Evolutionary conservation across 2,329 filamentous ascomycete species (phyloP).

Genomic region (Fonsecaea pugnacius): DNA sequence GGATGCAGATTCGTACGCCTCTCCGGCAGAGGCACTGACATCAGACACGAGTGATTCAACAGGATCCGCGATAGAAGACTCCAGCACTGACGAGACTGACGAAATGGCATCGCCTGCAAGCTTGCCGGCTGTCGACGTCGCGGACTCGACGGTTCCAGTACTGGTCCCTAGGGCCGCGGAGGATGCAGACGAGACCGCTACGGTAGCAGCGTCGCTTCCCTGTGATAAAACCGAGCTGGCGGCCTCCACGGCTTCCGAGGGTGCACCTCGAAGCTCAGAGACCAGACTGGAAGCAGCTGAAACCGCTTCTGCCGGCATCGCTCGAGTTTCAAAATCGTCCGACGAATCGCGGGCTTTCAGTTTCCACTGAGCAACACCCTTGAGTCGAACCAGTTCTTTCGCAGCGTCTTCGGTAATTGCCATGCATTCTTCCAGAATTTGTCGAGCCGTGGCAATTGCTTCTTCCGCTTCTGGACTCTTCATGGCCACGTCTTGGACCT

Average conservation of each 20-base stretch:
- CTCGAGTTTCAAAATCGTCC: constrained; percentile 76
- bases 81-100: constrained; percentile 22
- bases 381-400: constrained; percentile 76
- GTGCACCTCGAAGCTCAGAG: constrained; percentile 34
- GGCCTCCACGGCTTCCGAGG: constrained; percentile 37
- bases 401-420: constrained; percentile 75
- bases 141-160: constrained; percentile 44
- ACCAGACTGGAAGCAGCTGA: constrained; percentile 40
- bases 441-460: constrained; percentile 69
- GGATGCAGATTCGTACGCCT: constrained; percentile 26
- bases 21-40: constrained; percentile 39
- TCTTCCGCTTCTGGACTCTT: constrained; percentile 71
- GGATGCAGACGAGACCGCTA: constrained; percentile 29
- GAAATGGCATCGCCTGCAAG: constrained; percentile 31
- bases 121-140: constrained; percentile 39
- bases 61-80: constrained; percentile 16
- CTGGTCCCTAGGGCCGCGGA: constrained; percentile 39
- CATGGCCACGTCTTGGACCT: constrained; percentile 76
- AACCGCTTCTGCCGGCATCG: constrained; percentile 61
- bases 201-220: constrained; percentile 40
- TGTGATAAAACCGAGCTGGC: constrained; percentile 36
- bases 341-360: constrained; percentile 72
- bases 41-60: constrained; percentile 40
- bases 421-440: constrained; percentile 81
- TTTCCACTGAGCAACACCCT: constrained; percentile 85